A percentile compares a stretch with the other conserved stretches of the same genome.
phyloP scores from a whole-genome alignment of 2,329 filamentous ascomycete species.

The Periglandula ipomoeae region DNA sequence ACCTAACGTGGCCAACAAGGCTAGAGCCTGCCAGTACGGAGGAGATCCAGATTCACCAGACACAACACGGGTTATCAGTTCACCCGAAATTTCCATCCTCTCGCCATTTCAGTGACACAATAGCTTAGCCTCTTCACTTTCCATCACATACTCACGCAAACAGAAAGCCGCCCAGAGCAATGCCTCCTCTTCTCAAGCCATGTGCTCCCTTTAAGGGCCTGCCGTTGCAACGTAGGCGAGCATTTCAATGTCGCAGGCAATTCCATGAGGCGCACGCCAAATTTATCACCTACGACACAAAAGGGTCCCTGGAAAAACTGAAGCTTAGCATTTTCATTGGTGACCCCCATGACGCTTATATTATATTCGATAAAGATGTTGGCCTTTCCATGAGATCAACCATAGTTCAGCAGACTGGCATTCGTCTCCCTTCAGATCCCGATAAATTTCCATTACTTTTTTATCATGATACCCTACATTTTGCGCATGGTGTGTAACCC shows the following conservation, averaged over 20 bases:
- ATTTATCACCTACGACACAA: slow-evolving; percentile 3
- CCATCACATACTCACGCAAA: not conserved
- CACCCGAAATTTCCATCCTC: not conserved
- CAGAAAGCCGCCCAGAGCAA: not conserved
- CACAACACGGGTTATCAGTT: not conserved
- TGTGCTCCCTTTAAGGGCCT: not conserved
- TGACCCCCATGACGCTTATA: slow-evolving; percentile 8
- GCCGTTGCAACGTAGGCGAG: not conserved
- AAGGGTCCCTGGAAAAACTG: slow-evolving; percentile 6
- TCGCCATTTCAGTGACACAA: not conserved
- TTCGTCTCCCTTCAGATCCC: slow-evolving; percentile 4
- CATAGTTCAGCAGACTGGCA: slow-evolving; percentile 4
- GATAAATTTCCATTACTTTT: slow-evolving; percentile 7
- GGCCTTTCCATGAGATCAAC: slow-evolving; percentile 7
- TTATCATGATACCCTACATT: slow-evolving; percentile 7
- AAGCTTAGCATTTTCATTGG: slow-evolving; percentile 9
- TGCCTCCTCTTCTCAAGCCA: slow-evolving; percentile 2
- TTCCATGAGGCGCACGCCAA: slow-evolving; percentile 12
- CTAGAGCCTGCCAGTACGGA: too few species aligned
- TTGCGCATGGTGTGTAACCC: slow-evolving; percentile 6
- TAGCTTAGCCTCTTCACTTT: too few species aligned
- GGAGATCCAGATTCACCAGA: too few species aligned
- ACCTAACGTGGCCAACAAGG: too few species aligned
- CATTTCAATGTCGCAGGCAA: not conserved
- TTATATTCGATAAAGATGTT: slow-evolving; percentile 9